Evolutionary conservation across 129 eudicot species (phyloP).

Genomic region (Tagetes patula): DNA sequence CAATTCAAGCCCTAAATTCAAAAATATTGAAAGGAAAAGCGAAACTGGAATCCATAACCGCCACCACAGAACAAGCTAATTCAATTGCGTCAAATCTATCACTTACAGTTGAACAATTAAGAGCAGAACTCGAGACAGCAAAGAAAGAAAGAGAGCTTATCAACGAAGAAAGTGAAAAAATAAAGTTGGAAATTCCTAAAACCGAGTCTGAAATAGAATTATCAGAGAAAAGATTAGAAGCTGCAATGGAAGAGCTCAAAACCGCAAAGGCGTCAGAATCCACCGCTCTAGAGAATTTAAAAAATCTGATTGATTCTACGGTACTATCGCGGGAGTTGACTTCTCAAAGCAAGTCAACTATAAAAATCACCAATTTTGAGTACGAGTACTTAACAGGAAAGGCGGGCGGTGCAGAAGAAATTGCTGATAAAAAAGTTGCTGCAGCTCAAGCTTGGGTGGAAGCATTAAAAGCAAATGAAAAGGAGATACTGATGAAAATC

Average conservation of each 20-base stretch:
- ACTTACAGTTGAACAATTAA: constrained; percentile 50
- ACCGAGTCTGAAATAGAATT: constrained; percentile 55
- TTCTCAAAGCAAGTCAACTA: constrained; percentile 44
- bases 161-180: constrained; percentile 44
- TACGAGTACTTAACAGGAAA: constrained; percentile 68
- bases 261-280: constrained; percentile 55
- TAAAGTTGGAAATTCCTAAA: constrained; percentile 47
- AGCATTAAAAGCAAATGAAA: constrained; percentile 78
- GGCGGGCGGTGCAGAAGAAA: constrained; percentile 59
- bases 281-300: constrained; percentile 56
- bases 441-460: constrained; percentile 86
- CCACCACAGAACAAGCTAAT: constrained; percentile 53
- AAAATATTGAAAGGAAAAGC: constrained; percentile 68
- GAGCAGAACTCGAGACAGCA: constrained; percentile 55
- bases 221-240: constrained; percentile 53
- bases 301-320: constrained; percentile 51
- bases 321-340: constrained; percentile 55
- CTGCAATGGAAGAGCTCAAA: constrained; percentile 60
- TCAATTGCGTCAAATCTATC: constrained; percentile 43
- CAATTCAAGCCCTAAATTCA: constrained; percentile 52
- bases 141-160: constrained; percentile 43
- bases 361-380: constrained; percentile 67
- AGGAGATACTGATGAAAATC: constrained; percentile 54
- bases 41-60: constrained; percentile 51
- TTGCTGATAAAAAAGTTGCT: constrained; percentile 81